phyloP scores from a whole-genome alignment of 1,284 basidiomycete genomes.

The Porodaedalea pini region DNA sequence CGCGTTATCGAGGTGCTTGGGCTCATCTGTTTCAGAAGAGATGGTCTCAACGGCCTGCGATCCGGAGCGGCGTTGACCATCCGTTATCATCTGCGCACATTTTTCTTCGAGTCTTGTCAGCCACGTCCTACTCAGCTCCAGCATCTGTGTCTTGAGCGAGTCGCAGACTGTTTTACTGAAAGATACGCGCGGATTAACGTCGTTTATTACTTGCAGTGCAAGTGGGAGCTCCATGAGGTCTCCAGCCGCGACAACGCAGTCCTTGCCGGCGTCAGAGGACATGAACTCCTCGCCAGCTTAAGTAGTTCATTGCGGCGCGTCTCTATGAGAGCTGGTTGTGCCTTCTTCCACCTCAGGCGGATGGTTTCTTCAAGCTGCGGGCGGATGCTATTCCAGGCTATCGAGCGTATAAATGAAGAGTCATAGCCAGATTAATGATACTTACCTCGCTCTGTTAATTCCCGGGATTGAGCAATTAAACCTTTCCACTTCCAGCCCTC shows the following conservation, averaged over 20 bases:
- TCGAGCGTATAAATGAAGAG: no score
- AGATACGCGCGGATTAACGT: neutral
- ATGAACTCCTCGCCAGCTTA: neutral
- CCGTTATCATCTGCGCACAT: no score
- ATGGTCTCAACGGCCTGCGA: no score
- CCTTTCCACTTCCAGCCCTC: conserved; percentile 6
- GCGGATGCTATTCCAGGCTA: conserved; percentile 1
- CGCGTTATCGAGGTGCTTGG: neutral
- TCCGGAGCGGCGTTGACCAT: no score
- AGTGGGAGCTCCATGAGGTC: neutral
- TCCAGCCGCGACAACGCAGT: neutral
- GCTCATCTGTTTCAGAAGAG: neutral
- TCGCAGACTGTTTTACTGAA: no score
- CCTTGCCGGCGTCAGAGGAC: neutral
- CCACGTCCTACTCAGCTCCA: no score
- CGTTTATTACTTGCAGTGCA: neutral
- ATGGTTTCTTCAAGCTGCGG: conserved; percentile 6
- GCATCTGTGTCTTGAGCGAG: no score
- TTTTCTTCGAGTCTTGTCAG: no score
- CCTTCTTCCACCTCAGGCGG: neutral
- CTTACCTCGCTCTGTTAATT: conserved; percentile 7
- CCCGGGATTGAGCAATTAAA: neutral
- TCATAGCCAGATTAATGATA: neutral
- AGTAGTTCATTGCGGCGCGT: neutral
- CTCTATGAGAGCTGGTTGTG: neutral